Conservation (phyloP, 441 rosid species). For the Erodium trifolium region DNA sequence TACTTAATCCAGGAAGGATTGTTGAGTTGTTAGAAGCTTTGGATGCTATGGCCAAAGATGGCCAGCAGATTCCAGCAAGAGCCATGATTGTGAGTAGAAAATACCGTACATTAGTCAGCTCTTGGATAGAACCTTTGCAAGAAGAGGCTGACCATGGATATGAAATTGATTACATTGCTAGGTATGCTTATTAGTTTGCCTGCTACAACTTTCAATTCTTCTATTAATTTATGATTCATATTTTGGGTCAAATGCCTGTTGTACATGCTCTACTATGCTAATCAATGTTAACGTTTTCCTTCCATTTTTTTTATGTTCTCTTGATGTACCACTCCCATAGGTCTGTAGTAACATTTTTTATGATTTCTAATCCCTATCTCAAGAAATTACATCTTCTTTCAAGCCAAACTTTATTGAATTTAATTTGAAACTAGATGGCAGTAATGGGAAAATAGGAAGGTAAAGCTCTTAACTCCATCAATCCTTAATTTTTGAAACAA, state of each 20-base stretch:
- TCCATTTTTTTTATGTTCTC: no score
- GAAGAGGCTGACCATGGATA: conserved; percentile 96
- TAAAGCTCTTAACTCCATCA: no score
- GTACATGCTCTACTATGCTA: not conserved
- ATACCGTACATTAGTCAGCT: conserved; percentile 88
- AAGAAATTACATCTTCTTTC: no score
- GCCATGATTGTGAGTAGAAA: conserved; percentile 94
- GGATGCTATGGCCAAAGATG: conserved; percentile 76
- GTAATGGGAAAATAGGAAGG: no score
- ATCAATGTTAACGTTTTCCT: not conserved
- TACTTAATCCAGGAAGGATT: conserved; percentile 60
- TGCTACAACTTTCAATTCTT: conserved; percentile 1
- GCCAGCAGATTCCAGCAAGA: conserved; percentile 76
- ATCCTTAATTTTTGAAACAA: no score
- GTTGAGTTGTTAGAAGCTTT: conserved; percentile 84
- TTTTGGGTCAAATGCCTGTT: not conserved
- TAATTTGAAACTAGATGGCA: no score
- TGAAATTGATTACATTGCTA: conserved; percentile 80
- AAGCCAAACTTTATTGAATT: no score
- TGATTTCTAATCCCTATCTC: no score
- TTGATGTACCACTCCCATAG: no score
- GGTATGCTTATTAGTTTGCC: conserved; percentile 37
- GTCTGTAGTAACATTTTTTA: no score
- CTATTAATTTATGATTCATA: not conserved
- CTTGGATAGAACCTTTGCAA: conserved; percentile 95